Base-by-base conservation (phyloP, 768 basidiomycete genomes). In the Coprinopsis strossmayeri region DNA sequence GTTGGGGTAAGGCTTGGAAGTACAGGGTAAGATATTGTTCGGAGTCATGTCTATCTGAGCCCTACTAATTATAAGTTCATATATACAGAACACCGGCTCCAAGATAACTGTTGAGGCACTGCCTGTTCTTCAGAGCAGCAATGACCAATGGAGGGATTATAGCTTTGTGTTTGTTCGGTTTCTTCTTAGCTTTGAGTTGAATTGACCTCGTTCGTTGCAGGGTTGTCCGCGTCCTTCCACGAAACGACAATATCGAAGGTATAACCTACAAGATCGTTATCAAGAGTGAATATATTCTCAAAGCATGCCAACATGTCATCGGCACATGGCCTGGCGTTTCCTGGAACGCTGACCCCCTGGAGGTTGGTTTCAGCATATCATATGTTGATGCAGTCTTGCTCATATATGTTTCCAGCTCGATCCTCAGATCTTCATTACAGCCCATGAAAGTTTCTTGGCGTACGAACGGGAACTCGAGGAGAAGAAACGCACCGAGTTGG, bases 221-320 rank as follows among this genome's bases (percentile, higher is more conserved):
- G 28, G 64, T 81, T 34, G 75, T 82, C 18, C 76, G 79, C 23
- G 76, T 66, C 15, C 60, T 80, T 11, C 73, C 74, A 0, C 62
- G 61, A 34, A 53, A 62, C 15, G 71, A 73, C 18, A 60, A 63
- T 18, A 45, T 54, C 5, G 69, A 75, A 15, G 69, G n/a, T n/a
- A n/a, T 74, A 0, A 72, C 65, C 2, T 78, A 77, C 65, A 73
- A 72, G 59, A 59, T 81, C 25, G 67, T 80, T 40, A 60, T 84
- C 61, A 81, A 81, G 65, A 82, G 79, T 55, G 69, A 67, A 23
- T 77, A 77, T 54, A 70, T 84, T 48, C 61, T 77, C 20, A 73
- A 77, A 53, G 76, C 76, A 1, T 79, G 78, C 55, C 73, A 77
- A 53, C 76, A 78, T 34, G 75, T 82, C 17, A 75, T 84, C 50